phyloP scores from a whole-genome alignment of 2,329 filamentous ascomycete genomes.

The Talaromyces verruculosus region DNA sequence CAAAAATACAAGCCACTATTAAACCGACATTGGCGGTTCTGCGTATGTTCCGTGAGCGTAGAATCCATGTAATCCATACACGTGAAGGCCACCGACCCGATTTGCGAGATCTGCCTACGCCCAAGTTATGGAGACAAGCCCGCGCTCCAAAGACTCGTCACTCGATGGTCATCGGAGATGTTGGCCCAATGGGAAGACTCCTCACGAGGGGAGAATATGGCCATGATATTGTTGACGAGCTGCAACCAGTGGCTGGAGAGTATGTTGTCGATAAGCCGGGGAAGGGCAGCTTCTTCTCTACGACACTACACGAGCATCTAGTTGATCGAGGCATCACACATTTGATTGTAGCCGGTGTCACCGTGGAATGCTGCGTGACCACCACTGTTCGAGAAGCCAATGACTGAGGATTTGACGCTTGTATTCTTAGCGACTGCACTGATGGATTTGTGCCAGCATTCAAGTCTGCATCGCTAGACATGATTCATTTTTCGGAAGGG shows the following conservation, averaged over 20 bases:
- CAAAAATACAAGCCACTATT: constrained; percentile 28
- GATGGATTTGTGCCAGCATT: constrained; percentile 34
- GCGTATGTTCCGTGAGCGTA: constrained; percentile 28
- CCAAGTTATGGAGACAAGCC: constrained; percentile 52
- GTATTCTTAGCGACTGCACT: constrained; percentile 51
- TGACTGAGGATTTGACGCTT: constrained; percentile 62
- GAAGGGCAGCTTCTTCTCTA: constrained; percentile 61
- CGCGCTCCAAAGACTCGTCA: constrained; percentile 45
- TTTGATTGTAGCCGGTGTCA: constrained; percentile 58
- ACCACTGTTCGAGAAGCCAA: constrained; percentile 58
- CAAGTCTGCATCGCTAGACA: constrained; percentile 40
- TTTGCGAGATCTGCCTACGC: constrained; percentile 54
- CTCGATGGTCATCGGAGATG: constrained; percentile 54
- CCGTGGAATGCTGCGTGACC: constrained; percentile 60
- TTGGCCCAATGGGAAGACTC: constrained; percentile 54
- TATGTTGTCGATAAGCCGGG: constrained; percentile 59
- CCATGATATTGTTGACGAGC: constrained; percentile 57
- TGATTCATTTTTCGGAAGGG: constrained; percentile 40
- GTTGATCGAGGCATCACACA: constrained; percentile 59
- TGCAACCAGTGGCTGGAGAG: constrained; percentile 53
- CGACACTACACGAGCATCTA: constrained; percentile 54
- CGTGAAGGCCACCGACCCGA: constrained; percentile 53
- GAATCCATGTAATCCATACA: constrained; percentile 52
- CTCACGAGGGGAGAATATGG: constrained; percentile 56
- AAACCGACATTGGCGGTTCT: constrained; percentile 46